A percentile compares a stretch with the other conserved stretches of the same genome.
Evolutionary conservation across 2,329 filamentous ascomycete species (phyloP).

Genomic region (Aciculosporium take): DNA sequence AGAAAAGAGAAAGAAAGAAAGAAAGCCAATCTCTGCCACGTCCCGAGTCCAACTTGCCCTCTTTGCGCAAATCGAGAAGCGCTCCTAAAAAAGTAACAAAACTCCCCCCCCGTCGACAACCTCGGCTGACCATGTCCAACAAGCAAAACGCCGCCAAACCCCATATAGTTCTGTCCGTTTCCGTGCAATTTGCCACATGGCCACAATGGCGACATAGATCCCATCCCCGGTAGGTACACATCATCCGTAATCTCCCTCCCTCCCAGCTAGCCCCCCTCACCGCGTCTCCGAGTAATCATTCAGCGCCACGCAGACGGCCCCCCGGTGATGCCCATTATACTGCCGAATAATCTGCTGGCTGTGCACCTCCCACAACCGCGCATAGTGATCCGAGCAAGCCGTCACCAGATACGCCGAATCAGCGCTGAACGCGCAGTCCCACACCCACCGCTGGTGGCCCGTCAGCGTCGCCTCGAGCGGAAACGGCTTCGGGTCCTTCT

Average conservation of each 20-base stretch:
- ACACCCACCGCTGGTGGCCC: constrained; percentile 90
- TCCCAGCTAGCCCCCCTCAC: too few relatives aligned
- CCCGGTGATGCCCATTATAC: constrained; percentile 88
- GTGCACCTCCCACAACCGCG: constrained; percentile 74
- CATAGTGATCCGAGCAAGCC: constrained; percentile 87
- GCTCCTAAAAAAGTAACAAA: neutral
- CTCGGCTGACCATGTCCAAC: too few relatives aligned
- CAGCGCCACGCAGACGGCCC: constrained; percentile 80
- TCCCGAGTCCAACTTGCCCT: too few relatives aligned
- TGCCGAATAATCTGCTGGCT: constrained; percentile 84
- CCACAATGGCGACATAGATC: too few relatives aligned
- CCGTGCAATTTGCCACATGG: too few relatives aligned
- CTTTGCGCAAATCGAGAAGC: too few relatives aligned
- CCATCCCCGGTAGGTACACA: too few relatives aligned
- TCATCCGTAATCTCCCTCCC: too few relatives aligned
- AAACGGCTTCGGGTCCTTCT: constrained; percentile 42
- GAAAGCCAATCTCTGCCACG: too few relatives aligned
- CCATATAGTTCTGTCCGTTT: too few relatives aligned
- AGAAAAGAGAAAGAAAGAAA: neutral
- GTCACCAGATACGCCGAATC: constrained; percentile 89
- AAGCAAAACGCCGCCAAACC: too few relatives aligned
- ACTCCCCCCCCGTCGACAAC: too few relatives aligned
- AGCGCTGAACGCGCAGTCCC: constrained; percentile 91
- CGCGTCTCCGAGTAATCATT: constrained; percentile 65
- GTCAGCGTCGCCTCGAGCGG: constrained; percentile 76